Evolutionary conservation across 305 asterid genomes (phyloP), one percentile per base, ranked within the genome.

Genomic region (Fraxinus ornus): DNA sequence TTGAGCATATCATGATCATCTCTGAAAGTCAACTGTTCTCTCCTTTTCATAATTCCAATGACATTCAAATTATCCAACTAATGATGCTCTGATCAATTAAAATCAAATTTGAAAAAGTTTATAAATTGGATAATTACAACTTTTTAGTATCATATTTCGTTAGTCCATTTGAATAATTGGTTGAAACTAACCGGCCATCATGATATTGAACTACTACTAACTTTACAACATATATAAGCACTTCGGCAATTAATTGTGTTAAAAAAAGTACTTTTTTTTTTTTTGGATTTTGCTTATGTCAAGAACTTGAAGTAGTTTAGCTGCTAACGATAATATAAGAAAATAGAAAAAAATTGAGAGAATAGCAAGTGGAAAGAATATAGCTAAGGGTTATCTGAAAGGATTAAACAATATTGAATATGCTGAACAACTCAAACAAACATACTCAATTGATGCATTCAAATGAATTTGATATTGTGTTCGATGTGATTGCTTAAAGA

Each of bases 241-340:
- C 15, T 64, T 64, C 10, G 24, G 6, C 32, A 7, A 22, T 22
- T 64, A 22, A 64, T 64, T 24, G 9, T n/a, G 30, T 1, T 6
- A 1, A 60, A 64, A 28, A 64, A n/a, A 30, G 22, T 55, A 10
- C 68, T 6, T 57, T 60, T 6, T 21, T n/a, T 26, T 28, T 28
- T 28, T 28, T 28, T 28, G 15, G 57, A 26, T 39, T 73, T 21
- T 60, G 32, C 12, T n/a, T 30, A 5, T 75, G 81, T 80, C 13
- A 39, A 70, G 82, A 39, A 35, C 73, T 55, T 36, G n/a, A 60
- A 82, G 84, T 75, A 4, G 80, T 77, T 76, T 77, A 19, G 57
- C 36, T 77, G 66, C 17, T 64, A 33, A 35, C 32, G 32, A 28
- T 28, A 28, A 28, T 28, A 1, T 28, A 28, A 28, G 32, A 28